These are phyloP conservation scores for Ceratobasidium sp. DNA, from an alignment of 1,284 basidiomycete species.

Conservation along the genomic window DNA sequence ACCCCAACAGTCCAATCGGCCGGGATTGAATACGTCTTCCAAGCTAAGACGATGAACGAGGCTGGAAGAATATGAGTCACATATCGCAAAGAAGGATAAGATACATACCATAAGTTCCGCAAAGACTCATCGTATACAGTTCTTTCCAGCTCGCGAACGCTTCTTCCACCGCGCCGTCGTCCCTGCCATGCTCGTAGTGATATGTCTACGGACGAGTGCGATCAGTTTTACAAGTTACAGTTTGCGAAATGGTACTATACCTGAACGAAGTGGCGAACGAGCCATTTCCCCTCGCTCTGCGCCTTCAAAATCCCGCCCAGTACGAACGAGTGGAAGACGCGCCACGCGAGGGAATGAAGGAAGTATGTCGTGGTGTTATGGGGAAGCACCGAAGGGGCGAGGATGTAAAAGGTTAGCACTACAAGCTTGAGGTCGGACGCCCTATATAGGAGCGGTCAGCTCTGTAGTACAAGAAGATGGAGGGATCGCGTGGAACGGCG, in stretches of 20 bases:
- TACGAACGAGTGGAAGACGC: slow-evolving; percentile 89
- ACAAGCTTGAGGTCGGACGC: slow-evolving; percentile 77
- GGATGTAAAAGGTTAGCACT: slow-evolving; percentile 69
- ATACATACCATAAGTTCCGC: slow-evolving; percentile 90
- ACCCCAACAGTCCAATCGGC: slow-evolving; percentile 90
- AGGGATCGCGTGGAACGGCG: background rate
- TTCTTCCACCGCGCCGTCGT: slow-evolving; percentile 82
- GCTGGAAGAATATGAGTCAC: slow-evolving; percentile 60
- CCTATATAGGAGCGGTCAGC: slow-evolving; percentile 57
- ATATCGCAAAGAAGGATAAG: slow-evolving; percentile 43
- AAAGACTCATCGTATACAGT: slow-evolving; percentile 91
- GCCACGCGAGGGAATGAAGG: slow-evolving; percentile 87
- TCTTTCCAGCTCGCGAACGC: slow-evolving; percentile 96
- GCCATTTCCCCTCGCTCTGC: slow-evolving; percentile 88
- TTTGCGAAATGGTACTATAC: background rate
- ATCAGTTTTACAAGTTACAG: slow-evolving; percentile 70
- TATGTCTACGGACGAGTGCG: background rate
- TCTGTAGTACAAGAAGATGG: background rate
- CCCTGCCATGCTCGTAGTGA: slow-evolving; percentile 58
- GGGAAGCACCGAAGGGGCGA: slow-evolving; percentile 61
- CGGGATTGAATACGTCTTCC: slow-evolving; percentile 88
- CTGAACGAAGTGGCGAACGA: slow-evolving; percentile 94
- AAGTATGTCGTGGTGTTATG: slow-evolving; percentile 72
- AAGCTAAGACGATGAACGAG: slow-evolving; percentile 84
- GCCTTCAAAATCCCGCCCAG: slow-evolving; percentile 86